Percentiles rank a stretch among this genome's conserved stretches.
phyloP scores from a whole-genome alignment of 768 basidiomycete genomes.

The Suillus discolor region DNA sequence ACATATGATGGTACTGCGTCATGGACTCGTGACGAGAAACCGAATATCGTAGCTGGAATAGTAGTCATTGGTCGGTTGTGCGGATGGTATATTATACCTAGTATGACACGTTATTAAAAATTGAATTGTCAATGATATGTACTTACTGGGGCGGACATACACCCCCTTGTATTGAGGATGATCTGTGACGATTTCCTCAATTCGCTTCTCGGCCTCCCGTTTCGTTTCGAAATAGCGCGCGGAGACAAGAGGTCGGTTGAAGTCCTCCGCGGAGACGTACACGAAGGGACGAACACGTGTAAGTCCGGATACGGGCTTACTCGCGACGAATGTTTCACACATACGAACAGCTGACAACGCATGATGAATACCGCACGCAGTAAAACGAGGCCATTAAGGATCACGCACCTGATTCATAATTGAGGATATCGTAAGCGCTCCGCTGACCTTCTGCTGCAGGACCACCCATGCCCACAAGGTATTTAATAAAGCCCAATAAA shows the following conservation, averaged over 20 bases:
- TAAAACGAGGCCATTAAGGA: conserved; percentile 8
- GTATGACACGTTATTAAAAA: not conserved
- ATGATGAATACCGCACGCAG: conserved; percentile 16
- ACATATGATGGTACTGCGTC: conserved; percentile 53
- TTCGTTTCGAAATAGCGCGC: conserved; percentile 92
- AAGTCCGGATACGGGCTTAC: conserved; percentile 35
- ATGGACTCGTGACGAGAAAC: conserved; percentile 77
- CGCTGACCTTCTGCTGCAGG: conserved; percentile 53
- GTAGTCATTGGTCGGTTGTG: conserved; percentile 90
- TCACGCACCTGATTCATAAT: conserved; percentile 84
- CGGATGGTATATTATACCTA: conserved; percentile 96
- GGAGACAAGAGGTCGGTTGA: conserved; percentile 86
- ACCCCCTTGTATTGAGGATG: conserved; percentile 62
- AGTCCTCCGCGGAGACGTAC: conserved; percentile 88
- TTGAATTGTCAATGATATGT: conserved; percentile 7
- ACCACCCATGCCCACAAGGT: conserved; percentile 44
- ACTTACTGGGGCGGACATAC: conserved; percentile 88
- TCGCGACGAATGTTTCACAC: conserved; percentile 72
- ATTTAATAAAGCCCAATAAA: conserved; percentile 50
- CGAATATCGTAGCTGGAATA: conserved; percentile 80
- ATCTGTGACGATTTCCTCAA: conserved; percentile 53
- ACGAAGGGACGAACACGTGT: conserved; percentile 68
- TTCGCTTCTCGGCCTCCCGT: conserved; percentile 80
- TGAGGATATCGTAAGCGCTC: conserved; percentile 76
- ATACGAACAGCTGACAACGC: conserved; percentile 61